Conservation (phyloP, 371 early-diverging fungal species). For the Dinochytrium kinnereticum region DNA sequence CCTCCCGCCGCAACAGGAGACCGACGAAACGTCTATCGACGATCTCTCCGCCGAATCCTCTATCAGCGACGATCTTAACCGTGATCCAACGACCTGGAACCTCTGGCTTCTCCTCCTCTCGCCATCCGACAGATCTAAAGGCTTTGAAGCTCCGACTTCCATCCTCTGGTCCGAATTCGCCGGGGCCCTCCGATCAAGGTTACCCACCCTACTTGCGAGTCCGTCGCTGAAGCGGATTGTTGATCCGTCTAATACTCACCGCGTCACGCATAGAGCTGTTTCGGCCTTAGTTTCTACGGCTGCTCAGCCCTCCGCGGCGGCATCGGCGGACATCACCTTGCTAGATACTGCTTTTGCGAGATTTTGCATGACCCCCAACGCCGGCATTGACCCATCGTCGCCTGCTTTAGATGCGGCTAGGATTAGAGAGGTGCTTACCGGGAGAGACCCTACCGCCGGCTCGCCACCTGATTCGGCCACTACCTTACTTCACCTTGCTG, state of each 20-base stretch:
- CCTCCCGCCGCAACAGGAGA: slow-evolving; percentile 15
- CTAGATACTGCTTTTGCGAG: slow-evolving; percentile 15
- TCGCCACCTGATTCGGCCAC: slow-evolving; percentile 10
- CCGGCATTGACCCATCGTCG: slow-evolving; percentile 15
- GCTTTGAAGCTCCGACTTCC: not conserved
- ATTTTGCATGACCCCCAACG: slow-evolving; percentile 26
- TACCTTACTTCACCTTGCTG: slow-evolving; percentile 1
- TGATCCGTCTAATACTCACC: slow-evolving; percentile 18
- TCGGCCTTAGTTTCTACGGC: slow-evolving; percentile 11
- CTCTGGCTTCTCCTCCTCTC: slow-evolving; percentile 24
- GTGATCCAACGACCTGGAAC: slow-evolving; percentile 14
- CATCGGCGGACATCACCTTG: not conserved
- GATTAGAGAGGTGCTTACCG: not conserved
- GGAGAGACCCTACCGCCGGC: not conserved
- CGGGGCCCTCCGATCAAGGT: not conserved
- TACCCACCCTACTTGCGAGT: slow-evolving; percentile 27
- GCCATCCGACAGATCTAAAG: not conserved
- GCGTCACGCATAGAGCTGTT: slow-evolving; percentile 13
- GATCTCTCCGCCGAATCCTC: not conserved
- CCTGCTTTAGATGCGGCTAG: not conserved
- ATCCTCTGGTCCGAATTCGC: slow-evolving; percentile 19
- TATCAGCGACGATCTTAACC: not conserved
- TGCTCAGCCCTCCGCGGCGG: not conserved
- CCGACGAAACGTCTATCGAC: slow-evolving; percentile 17
- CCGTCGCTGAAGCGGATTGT: slow-evolving; percentile 25